Evolutionary conservation across 1,139 yeast species (phyloP).

Genomic region (Candida smagusa): DNA sequence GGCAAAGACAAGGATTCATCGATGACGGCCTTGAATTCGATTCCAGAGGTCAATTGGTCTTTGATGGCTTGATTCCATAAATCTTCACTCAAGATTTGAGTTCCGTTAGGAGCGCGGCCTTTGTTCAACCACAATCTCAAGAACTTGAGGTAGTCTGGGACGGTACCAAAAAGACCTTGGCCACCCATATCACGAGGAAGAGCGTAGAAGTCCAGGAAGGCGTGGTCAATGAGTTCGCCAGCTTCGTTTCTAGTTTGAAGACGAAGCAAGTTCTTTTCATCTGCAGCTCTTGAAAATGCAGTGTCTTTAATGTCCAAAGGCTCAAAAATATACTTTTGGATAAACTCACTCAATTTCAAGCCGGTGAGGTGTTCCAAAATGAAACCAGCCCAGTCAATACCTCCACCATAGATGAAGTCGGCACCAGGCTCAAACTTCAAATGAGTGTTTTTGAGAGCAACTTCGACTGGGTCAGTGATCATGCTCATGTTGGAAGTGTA

Average conservation of each 20-base stretch:
- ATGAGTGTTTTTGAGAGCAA: slow-evolving; percentile 24
- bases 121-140: slow-evolving; percentile 45
- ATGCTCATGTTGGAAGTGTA: slow-evolving; percentile 35
- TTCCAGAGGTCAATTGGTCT: slow-evolving; percentile 33
- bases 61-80: slow-evolving; percentile 30
- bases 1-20: slow-evolving; percentile 7
- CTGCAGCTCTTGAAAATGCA: slow-evolving; percentile 27
- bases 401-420: slow-evolving; percentile 49
- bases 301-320: slow-evolving; percentile 43
- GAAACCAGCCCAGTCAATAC: slow-evolving; percentile 53
- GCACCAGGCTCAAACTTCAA: slow-evolving; percentile 53
- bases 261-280: slow-evolving; percentile 22
- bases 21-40: slow-evolving; percentile 7
- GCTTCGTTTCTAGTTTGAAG: slow-evolving; percentile 17
- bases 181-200: slow-evolving; percentile 43
- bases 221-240: slow-evolving; percentile 6
- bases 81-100: slow-evolving; percentile 26
- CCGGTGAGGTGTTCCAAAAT: slow-evolving; percentile 45
- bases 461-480: slow-evolving; percentile 9
- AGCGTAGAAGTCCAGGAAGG: slow-evolving; percentile 1
- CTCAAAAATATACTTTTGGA: slow-evolving; percentile 36
- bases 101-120: slow-evolving; percentile 41
- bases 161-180: slow-evolving; percentile 45
- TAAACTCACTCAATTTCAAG: slow-evolving; percentile 37
- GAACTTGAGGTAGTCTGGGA: slow-evolving; percentile 41